A percentile compares a stretch with the other conserved stretches of the same genome.
Evolutionary conservation across 495 filamentous ascomycete species (phyloP).

Genomic region (Neurospora sp.): DNA sequence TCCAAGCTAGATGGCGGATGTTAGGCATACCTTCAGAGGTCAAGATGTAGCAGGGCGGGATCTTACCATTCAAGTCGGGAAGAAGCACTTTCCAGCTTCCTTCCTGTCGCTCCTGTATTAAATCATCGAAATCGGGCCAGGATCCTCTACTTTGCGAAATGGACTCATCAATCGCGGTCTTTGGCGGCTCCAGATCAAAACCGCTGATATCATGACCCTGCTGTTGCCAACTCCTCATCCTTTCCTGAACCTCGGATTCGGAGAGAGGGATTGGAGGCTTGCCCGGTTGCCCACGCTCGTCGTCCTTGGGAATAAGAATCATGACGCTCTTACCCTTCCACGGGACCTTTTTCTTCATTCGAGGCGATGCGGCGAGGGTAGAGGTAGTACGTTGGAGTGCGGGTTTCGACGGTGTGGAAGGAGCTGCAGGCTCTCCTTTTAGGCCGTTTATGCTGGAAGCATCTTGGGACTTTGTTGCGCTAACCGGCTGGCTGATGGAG

Average conservation of each 20-base stretch:
- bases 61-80: constrained; percentile 54
- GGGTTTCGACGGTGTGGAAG: constrained; percentile 24
- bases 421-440: constrained; percentile 32
- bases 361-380: constrained; percentile 23
- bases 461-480: constrained; percentile 17
- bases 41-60: neutral
- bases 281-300: constrained; percentile 52
- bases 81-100: constrained; percentile 54
- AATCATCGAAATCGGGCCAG: constrained; percentile 59
- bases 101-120: constrained; percentile 41
- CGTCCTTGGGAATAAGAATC: constrained; percentile 59
- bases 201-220: constrained; percentile 66
- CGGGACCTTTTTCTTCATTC: constrained; percentile 43
- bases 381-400: constrained; percentile 18
- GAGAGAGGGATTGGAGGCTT: constrained; percentile 49
- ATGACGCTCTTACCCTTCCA: constrained; percentile 70
- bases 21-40: constrained; percentile 10
- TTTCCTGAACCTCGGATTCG: constrained; percentile 49
- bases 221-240: constrained; percentile 59
- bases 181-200: constrained; percentile 49
- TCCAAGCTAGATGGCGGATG: constrained; percentile 52
- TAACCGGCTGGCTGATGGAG: constrained; percentile 6
- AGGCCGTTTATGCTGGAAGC: constrained; percentile 18
- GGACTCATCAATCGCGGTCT: neutral
- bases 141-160: constrained; percentile 54